Evolutionary conservation across 345 rosid species (phyloP), one percentile per base, ranked within the genome.

Genomic region (Isatis tinctoria): DNA sequence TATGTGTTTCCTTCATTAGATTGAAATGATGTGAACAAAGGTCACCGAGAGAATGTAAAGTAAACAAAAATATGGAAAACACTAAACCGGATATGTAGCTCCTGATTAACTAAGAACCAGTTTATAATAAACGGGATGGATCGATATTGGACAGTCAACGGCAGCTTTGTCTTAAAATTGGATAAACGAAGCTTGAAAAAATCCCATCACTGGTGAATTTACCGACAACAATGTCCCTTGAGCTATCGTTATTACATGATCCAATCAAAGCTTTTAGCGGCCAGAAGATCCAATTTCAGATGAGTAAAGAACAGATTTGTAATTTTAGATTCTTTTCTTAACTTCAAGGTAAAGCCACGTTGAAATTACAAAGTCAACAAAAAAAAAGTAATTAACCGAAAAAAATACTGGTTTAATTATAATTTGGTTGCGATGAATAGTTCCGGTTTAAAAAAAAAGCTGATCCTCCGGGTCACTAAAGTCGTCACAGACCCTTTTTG

Each of bases 361-460:
- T 22, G 24, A 22, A 54, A 54, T 7, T 51, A 8, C 32, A 51
- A 28, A 53, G 36, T 3, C 3, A 7, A 58, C 1, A 16, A 33
- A 0, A 17, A 37, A 10, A 10, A 10, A 37, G 2, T 10, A 11
- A 24, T 18, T 0, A 11, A 32, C 56, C 27, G 36, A n/a, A 16
- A 41, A 27, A 44, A 11, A 13, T 30, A 17, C 67, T 18, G 45
- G 54, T 59, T 33, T 17, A 33, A 2, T 33, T 18, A 5, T 4
- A 12, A 45, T 54, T 54, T 43, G 10, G 57, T 65, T 43, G 2
- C 0, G 36, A 12, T 30, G 39, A 61, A 49, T 37, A 61, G 51
- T 17, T 49, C n/a, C 79, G 74, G 79, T 60, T 75, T 12, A 66
- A 60, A 17, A 9, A 17, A 9, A 10, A 49, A 66, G 59, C 9